Base-by-base conservation (phyloP, 805 yeast species). In the Teunomyces pallodes region DNA sequence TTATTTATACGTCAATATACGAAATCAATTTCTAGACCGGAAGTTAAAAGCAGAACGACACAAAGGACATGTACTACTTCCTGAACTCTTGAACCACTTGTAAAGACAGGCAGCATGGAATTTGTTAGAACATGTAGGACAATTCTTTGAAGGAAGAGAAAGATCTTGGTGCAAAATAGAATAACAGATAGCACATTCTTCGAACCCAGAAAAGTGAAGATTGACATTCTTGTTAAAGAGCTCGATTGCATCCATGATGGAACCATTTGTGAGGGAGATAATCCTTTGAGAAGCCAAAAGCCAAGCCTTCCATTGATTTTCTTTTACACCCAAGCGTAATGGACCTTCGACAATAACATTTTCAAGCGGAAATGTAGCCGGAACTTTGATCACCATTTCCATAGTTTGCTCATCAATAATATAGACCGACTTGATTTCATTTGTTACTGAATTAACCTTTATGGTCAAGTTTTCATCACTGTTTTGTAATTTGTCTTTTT, bases 131-230 rank as follows among this genome's bases (percentile, higher is more conserved):
- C 99, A 94, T 0, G 96, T 90, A 12, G 86, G 75, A 69, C 99
- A 94, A 2, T 78, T 78, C 67, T 90, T 91, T 43, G 90, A 82
- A 5, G 99, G 99, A 49, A 94, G 76, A 6, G 96, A 86, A 58
- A 87, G 88, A 60, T 90, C 97, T 52, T 87, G 90, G 61, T 91
- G 96, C 54, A 94, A 70, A 48, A 92, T 86, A 12, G 96, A 87
- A 65, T 94, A 94, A 65, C 99, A 94, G 56, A 94, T 90, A 2
- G 98, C 96, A 77, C 99, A 94, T 51, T 92, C 98, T 59, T 90
- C 97, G 54, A 89, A 90, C 0, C 97, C 97, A 7, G 91, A 87
- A 65, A 95, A 91, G 62, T 91, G 95, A 57, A 87, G 75, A 47
- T 82, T 79, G 45, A 90, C 90, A 58, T 92, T 89, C 56, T 81